Base-by-base conservation (phyloP, 1,284 basidiomycete genomes). In the Wallemia ichthyophaga region DNA sequence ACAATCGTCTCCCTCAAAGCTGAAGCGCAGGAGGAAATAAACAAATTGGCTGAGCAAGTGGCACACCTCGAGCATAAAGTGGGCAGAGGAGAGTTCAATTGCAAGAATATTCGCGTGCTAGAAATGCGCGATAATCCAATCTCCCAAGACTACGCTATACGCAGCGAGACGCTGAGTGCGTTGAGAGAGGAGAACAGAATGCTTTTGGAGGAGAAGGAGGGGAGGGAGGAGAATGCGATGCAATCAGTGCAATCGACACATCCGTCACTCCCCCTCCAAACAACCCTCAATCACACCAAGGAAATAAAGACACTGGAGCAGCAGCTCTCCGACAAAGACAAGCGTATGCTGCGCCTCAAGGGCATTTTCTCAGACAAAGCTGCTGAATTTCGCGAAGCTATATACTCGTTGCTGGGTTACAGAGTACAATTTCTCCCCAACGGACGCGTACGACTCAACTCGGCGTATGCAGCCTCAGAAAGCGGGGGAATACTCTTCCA, bases 361-460 rank as follows among this genome's bases (percentile, higher is more conserved):
- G 75, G 86, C 75, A 77, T 82, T 1, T 88, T 82, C 66, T 69
- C 73, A 0, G 76, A 78, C 31, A 89, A 87, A 68, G 79, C 78
- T 1, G 75, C 78, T 57, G 84, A 88, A 66, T 87, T 89, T 69
- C 75, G 81, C 19, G 82, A 85, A 64, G 79, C 83, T 15, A 80
- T 88, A 58, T 78, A 79, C 0, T 78, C 79, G 0, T 78, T 91
- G 55, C 76, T 91, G 1, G 87, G 86, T 1, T 78, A 85, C 63
- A 87, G 86, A 68, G 73, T 89, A 32, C 79, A 80, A 1, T 88
- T 89, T 67, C 80, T 83, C 62, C 81, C 80, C 2, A 86, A 84
- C 59, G 85, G 85, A 0, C 79, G 83, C 62, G 80, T 88, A 53
- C 76, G 83, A 31, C 78, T 88, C 59, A 87, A 84, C 1, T 82